Conservation (phyloP, 2,329 filamentous ascomycete species). For the Malbranchea zuffiana region DNA sequence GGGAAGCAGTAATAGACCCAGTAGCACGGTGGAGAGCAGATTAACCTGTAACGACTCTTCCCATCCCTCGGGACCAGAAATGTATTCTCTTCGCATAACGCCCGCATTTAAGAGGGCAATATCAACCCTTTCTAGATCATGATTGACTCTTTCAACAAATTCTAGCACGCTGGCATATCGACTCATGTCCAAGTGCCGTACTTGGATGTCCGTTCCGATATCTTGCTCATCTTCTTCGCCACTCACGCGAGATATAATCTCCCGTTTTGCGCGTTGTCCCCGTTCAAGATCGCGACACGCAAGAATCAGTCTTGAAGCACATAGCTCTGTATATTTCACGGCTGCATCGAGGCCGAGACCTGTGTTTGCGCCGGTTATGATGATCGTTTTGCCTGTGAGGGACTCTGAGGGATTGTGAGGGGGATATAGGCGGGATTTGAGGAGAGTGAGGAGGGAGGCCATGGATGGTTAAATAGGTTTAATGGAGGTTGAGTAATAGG, state of each 20-base stretch:
- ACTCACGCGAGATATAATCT: conserved; percentile 19
- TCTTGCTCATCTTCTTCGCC: conserved; percentile 15
- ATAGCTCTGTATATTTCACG: conserved; percentile 36
- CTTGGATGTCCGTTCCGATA: conserved; percentile 23
- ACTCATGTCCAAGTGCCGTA: conserved; percentile 39
- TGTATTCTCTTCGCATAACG: conserved; percentile 31
- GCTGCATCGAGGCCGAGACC: conserved; percentile 43
- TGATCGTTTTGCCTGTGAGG: conserved; percentile 37
- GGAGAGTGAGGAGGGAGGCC: no score
- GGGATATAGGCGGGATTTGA: conserved; percentile 17
- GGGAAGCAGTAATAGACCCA: conserved; percentile 44
- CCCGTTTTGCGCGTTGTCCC: conserved; percentile 36
- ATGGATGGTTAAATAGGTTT: no score
- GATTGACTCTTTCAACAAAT: conserved; percentile 32
- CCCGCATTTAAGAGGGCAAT: conserved; percentile 39
- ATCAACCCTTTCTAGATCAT: conserved; percentile 32
- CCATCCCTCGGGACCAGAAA: conserved; percentile 34
- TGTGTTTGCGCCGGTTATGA: conserved; percentile 42
- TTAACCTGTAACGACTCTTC: conserved; percentile 49
- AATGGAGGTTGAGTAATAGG: no score
- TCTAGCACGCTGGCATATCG: conserved; percentile 36
- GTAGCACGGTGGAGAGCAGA: conserved; percentile 44
- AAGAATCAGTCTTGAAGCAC: conserved; percentile 36
- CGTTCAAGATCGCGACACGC: conserved; percentile 36
- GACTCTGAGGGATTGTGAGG: conserved; percentile 30